phyloP scores from a whole-genome alignment of 495 filamentous ascomycete genomes.

The Aspergillus egyptiacus region DNA sequence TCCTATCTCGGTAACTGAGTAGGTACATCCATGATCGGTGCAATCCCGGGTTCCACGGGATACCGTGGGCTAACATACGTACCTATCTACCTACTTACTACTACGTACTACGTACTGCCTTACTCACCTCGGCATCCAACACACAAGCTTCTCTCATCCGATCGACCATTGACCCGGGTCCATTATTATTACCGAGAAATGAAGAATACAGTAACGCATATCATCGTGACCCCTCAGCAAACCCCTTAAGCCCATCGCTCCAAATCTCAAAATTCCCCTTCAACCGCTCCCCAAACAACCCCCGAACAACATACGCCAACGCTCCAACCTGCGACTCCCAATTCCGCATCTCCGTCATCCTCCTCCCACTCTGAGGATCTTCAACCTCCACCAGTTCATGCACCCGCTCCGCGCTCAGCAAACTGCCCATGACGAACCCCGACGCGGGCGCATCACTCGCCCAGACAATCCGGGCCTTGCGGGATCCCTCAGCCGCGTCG shows the following conservation, averaged over 20 bases:
- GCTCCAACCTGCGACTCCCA: constrained; percentile 40
- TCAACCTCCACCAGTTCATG: constrained; percentile 35
- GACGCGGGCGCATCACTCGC: constrained; percentile 20
- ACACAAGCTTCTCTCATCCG: too few relatives aligned
- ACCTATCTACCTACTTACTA: too few relatives aligned
- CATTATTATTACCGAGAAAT: too few relatives aligned
- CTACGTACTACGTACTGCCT: too few relatives aligned
- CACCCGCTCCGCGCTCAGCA: constrained; percentile 35
- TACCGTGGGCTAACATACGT: too few relatives aligned
- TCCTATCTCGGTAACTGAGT: too few relatives aligned
- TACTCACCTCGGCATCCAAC: too few relatives aligned
- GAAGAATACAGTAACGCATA: too few relatives aligned
- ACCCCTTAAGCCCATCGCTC: constrained; percentile 35
- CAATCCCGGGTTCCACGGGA: too few relatives aligned
- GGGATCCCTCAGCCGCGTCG: too few relatives aligned
- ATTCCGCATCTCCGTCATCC: constrained; percentile 34
- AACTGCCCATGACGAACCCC: constrained; percentile 22
- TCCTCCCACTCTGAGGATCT: constrained; percentile 11
- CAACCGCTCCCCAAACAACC: constrained; percentile 33
- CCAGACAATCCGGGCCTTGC: constrained; percentile 36
- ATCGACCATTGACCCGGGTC: too few relatives aligned
- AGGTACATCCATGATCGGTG: too few relatives aligned
- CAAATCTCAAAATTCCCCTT: constrained; percentile 34
- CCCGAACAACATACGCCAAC: constrained; percentile 35
- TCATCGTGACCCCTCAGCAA: constrained; percentile 27